phyloP scores from a whole-genome alignment of 306 rosid genomes.

The Acacia crassicarpa region DNA sequence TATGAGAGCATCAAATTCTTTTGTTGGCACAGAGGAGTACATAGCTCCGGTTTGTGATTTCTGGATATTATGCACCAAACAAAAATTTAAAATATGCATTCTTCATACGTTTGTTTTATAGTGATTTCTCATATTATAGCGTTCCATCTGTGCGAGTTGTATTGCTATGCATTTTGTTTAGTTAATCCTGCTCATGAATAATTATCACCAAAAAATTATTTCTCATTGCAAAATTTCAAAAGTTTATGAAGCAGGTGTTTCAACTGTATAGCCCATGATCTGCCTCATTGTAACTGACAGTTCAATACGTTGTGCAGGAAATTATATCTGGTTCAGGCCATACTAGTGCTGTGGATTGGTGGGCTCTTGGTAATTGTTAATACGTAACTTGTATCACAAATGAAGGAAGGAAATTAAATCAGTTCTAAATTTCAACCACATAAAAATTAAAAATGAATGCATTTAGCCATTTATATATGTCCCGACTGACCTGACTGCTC shows the following conservation, averaged over 20 bases:
- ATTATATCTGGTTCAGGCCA: constrained; percentile 94
- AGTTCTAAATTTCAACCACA: background rate
- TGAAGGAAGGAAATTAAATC: constrained; percentile 5
- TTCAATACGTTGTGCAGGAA: constrained; percentile 63
- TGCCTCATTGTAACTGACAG: constrained; percentile 7
- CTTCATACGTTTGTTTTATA: constrained; percentile 5
- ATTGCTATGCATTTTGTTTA: background rate
- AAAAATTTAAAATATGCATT: constrained; percentile 9
- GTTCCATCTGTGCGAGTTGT: background rate
- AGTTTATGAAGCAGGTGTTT: background rate
- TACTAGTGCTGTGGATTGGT: constrained; percentile 98
- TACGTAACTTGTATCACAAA: constrained; percentile 1
- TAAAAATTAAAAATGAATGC: background rate
- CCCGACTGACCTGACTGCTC: background rate
- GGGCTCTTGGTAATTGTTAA: constrained; percentile 87
- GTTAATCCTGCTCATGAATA: background rate
- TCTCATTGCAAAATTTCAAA: background rate
- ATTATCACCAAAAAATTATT: background rate
- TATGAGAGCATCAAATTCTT: constrained; percentile 96
- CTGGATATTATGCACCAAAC: background rate
- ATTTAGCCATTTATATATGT: too few species aligned
- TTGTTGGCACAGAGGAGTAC: constrained; percentile 99
- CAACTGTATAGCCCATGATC: background rate
- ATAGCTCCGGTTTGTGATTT: constrained; percentile 87
- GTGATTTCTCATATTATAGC: background rate